A percentile compares a stretch with the other conserved stretches of the same genome.
Evolutionary conservation across 257 asterid genomes (phyloP).

Genomic region (Rubia yunnanensis): DNA sequence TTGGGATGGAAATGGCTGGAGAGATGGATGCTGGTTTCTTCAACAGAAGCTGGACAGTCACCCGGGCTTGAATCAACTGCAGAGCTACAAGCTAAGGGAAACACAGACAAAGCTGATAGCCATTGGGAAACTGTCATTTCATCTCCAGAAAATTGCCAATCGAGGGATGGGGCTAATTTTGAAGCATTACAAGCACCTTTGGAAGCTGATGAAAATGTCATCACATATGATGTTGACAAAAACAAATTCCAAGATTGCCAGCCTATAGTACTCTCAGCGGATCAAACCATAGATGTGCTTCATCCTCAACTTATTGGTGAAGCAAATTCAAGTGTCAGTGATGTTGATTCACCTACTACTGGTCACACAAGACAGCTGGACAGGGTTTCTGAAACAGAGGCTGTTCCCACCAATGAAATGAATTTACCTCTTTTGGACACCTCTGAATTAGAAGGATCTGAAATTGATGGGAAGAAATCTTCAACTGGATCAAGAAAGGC

Average conservation of each 20-base stretch:
- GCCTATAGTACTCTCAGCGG: constrained; percentile 6
- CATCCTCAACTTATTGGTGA: constrained; percentile 21
- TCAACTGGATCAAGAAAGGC: constrained; percentile 41
- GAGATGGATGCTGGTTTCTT: constrained; percentile 83
- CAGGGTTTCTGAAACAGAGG: constrained; percentile 24
- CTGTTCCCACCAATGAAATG: constrained; percentile 18
- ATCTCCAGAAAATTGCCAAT: constrained; percentile 15
- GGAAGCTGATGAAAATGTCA: constrained; percentile 26
- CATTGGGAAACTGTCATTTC: constrained; percentile 16
- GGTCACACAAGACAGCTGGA: constrained; percentile 23
- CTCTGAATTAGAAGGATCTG: constrained; percentile 31
- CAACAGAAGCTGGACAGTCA: constrained; percentile 33
- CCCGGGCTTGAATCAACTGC: constrained; percentile 7
- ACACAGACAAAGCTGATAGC: constrained; percentile 9
- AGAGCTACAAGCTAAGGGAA: constrained; percentile 15
- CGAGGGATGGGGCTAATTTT: constrained; percentile 7
- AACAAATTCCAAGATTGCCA: constrained; percentile 16
- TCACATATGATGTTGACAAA: constrained; percentile 24
- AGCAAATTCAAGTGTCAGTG: constrained; percentile 18
- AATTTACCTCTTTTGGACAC: constrained; percentile 19
- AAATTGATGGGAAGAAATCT: constrained; percentile 33
- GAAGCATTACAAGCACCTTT: constrained; percentile 21
- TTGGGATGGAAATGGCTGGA: constrained; percentile 95
- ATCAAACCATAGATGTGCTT: constrained; percentile 11
- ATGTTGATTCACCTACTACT: constrained; percentile 29